Evolutionary conservation across 2,329 filamentous ascomycete species (phyloP), one percentile per base, ranked within the genome.

Genomic region (Talaromyces sp.): DNA sequence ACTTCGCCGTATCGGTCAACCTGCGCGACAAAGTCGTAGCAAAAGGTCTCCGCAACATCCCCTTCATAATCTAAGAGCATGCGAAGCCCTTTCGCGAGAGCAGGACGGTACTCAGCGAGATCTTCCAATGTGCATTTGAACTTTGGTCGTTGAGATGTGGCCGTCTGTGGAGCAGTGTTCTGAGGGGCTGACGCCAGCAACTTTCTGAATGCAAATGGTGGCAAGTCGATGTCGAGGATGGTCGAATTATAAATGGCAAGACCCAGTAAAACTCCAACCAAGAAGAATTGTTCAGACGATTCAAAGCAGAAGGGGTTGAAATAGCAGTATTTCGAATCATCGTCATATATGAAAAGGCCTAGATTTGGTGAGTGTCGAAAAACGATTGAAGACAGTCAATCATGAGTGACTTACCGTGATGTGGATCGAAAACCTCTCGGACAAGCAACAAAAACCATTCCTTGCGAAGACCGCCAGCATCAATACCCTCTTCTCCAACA

Each of bases 191-290:
- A 85, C 3, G 89, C 86, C 36, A 96, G 80, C 17, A 97, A 81
- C 70, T 96, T 96, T 60, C 90, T 86, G 68, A 96, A 97, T 1
- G 89, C 87, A 69, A 96, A 96, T 0, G 91, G 89, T 1, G 92
- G 92, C 17, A 97, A 81, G 2, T 90, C 89, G 44, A 96, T 83
- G 67, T 96, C 92, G 16, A 97, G 78, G 61, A 96, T 96, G 0
- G 90, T 96, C 2, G 90, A 95, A 71, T 97, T 96, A 75, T 96
- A 96, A 56, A 97, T 96, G 13, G 92, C 92, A 53, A 97, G 78
- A 0, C 92, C 92, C 49, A 97, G 81, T 7, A 96, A 81, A 11
- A 94, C 90, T 1, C 92, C 92, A 24, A 97, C 89, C 19, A 96
- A 80, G 68, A 94, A 96, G 72, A 90, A 97, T 61, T 96, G 91